Conservation (phyloP, 495 filamentous ascomycete genomes). For the Clohesyomyces aquaticus region DNA sequence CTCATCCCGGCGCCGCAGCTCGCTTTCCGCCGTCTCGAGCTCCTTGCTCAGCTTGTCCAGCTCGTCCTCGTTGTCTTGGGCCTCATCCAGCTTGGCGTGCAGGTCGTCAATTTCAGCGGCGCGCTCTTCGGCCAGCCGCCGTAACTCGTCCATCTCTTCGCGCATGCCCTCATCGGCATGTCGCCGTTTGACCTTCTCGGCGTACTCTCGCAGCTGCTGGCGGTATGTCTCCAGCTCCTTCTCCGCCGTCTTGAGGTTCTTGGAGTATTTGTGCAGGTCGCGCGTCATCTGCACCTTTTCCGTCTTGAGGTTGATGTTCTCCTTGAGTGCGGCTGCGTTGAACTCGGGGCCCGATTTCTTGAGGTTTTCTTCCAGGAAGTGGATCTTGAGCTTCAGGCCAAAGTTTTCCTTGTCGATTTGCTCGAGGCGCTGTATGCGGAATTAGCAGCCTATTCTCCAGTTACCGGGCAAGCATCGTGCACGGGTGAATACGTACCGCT, state of each 20-base stretch:
- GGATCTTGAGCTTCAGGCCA: conserved; percentile 76
- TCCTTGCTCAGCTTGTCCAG: conserved; percentile 20
- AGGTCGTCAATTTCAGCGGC: conserved; percentile 44
- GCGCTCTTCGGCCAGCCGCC: conserved; percentile 53
- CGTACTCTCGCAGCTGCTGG: conserved; percentile 75
- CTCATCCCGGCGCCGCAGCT: conserved; percentile 26
- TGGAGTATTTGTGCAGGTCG: conserved; percentile 82
- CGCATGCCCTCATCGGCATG: conserved; percentile 66
- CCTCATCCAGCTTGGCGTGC: conserved; percentile 39
- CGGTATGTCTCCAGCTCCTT: conserved; percentile 77
- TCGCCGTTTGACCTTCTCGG: conserved; percentile 74
- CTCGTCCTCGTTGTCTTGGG: conserved; percentile 17
- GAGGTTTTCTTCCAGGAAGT: conserved; percentile 77
- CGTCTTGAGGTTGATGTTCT: conserved; percentile 95
- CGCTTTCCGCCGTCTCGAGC: conserved; percentile 17
- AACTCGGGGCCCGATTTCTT: conserved; percentile 83
- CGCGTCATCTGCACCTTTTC: conserved; percentile 82
- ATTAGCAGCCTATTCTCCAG: too few relatives aligned
- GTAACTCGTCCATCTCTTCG: conserved; percentile 63
- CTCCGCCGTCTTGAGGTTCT: conserved; percentile 75
- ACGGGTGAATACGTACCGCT: conserved; percentile 56
- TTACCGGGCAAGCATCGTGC: too few relatives aligned
- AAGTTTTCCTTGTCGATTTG: conserved; percentile 94
- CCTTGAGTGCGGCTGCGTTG: conserved; percentile 82
- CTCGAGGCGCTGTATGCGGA: conserved; percentile 84